Base-by-base conservation (phyloP, 2,329 filamentous ascomycete genomes). In the Davidsoniella neocaledoniae region DNA sequence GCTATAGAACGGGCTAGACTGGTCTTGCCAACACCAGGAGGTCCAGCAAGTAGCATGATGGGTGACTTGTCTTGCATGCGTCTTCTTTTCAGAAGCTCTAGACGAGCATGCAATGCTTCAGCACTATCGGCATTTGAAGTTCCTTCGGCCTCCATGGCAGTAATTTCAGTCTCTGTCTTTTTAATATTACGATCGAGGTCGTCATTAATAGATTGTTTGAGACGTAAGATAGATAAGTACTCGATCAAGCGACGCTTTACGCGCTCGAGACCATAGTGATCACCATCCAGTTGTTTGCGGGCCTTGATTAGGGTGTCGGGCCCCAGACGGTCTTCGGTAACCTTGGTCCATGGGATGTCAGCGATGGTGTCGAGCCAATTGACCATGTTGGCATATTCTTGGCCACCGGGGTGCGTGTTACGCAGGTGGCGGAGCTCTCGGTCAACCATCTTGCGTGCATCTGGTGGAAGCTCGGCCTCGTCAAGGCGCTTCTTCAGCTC, bases 201-300 rank as follows among this genome's bases (percentile, higher is more conserved):
- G 48, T 83, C 75, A 56, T 96, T 95, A 54, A 90, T 80, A 19
- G 83, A 80, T 61, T 95, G 88, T 71, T 96, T 98, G 51, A 98
- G 73, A 57, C 91, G 83, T 48, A 98, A 71, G n/a, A 98, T 91
- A 2, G 91, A 93, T 41, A 98, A 72, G 61, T 98, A 98, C 63
- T 96, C 93, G 4, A 98, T 73, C 19, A 98, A 66, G 41, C 91
- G 76, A 73, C 94, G 95, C 76, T 98, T 98, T 60, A 98, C 90
- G 65, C 90, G 93, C 54, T 96, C 87, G 12, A 98, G 70, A 0
- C 91, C 91, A 58, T 96, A 96, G 63, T 98, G 91, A 60, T 98
- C 91, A 55, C 93, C 81, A 59, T 98, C 87, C 5, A 98, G 74
- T 63, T 96, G 91, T 65, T 87, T 85, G 49, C 86, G 79, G 5